phyloP scores from a whole-genome alignment of 1,284 basidiomycete genomes.

The Cryptococcus wingfieldii region DNA sequence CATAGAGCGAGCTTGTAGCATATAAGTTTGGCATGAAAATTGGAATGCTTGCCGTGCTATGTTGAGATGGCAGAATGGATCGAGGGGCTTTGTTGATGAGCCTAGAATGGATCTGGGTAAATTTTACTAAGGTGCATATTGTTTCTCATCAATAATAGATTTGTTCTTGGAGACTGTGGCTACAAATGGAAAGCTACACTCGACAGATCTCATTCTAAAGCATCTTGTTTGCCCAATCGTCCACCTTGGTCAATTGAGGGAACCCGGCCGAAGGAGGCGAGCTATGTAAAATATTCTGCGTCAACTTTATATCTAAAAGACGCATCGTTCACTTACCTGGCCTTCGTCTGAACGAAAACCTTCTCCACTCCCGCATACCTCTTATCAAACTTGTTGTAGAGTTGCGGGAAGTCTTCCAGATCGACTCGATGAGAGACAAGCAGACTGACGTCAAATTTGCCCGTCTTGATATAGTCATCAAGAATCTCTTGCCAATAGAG shows the following conservation, averaged over 20 bases:
- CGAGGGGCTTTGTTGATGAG: too few relatives aligned
- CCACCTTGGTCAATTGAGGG: conserved; percentile 55
- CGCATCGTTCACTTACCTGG: conserved; percentile 24
- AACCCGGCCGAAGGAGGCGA: conserved; percentile 53
- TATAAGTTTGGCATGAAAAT: too few relatives aligned
- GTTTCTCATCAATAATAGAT: too few relatives aligned
- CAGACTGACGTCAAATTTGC: conserved; percentile 63
- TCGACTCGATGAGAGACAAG: conserved; percentile 63
- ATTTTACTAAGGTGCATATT: too few relatives aligned
- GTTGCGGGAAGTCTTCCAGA: conserved; percentile 55
- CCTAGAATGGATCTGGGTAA: too few relatives aligned
- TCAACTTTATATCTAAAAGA: background rate
- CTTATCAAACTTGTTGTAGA: conserved; percentile 58
- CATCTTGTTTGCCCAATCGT: conserved; percentile 53
- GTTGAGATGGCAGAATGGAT: too few relatives aligned
- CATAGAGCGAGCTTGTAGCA: too few relatives aligned
- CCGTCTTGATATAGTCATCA: conserved; percentile 56
- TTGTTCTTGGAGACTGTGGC: too few relatives aligned
- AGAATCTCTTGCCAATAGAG: conserved; percentile 70
- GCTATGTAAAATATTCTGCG: conserved; percentile 9
- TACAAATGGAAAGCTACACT: background rate
- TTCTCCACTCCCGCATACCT: conserved; percentile 61
- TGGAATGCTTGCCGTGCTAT: too few relatives aligned
- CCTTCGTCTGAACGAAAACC: conserved; percentile 59
- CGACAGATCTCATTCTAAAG: conserved; percentile 13